phyloP scores from a whole-genome alignment of 1,284 basidiomycete species.

The Papiliotrema nemorosa region DNA sequence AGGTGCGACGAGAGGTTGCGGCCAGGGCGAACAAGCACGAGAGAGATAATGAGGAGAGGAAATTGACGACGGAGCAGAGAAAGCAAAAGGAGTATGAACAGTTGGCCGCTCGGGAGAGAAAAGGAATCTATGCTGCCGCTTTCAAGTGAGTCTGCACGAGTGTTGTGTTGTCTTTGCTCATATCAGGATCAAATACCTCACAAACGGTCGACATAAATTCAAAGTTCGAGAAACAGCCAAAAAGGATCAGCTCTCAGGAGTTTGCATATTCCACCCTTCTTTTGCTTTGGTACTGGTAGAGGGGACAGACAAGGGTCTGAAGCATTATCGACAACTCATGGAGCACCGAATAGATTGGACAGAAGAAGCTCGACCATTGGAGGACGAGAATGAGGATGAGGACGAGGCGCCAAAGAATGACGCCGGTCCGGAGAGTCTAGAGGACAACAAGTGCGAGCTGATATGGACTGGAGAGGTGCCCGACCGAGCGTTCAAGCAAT shows the following conservation, averaged over 20 bases:
- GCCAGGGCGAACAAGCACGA: slow-evolving; percentile 85
- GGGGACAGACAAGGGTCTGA: slow-evolving; percentile 79
- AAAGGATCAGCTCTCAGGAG: slow-evolving; percentile 79
- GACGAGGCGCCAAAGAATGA: slow-evolving; percentile 31
- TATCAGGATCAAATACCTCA: slow-evolving; percentile 73
- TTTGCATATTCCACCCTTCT: slow-evolving; percentile 81
- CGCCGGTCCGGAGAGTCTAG: slow-evolving; percentile 57
- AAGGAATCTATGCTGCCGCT: slow-evolving; percentile 78
- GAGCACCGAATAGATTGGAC: slow-evolving; percentile 89
- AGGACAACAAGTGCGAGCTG: slow-evolving; percentile 81
- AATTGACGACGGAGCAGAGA: slow-evolving; percentile 84
- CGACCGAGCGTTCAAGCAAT: slow-evolving; percentile 74
- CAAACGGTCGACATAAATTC: slow-evolving; percentile 90
- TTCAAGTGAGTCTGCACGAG: slow-evolving; percentile 67
- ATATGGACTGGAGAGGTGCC: slow-evolving; percentile 90
- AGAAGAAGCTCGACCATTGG: slow-evolving; percentile 76
- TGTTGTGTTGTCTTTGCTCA: neutral
- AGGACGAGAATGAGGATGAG: slow-evolving; percentile 59
- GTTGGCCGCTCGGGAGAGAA: slow-evolving; percentile 79
- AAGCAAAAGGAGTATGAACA: slow-evolving; percentile 80
- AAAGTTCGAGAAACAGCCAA: slow-evolving; percentile 96
- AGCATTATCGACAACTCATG: slow-evolving; percentile 86
- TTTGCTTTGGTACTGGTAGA: slow-evolving; percentile 94
- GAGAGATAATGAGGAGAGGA: slow-evolving; percentile 83
- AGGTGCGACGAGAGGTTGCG: slow-evolving; percentile 87